phyloP scores from a whole-genome alignment of 2,329 filamentous ascomycete genomes.

The Neonectria coccinea region DNA sequence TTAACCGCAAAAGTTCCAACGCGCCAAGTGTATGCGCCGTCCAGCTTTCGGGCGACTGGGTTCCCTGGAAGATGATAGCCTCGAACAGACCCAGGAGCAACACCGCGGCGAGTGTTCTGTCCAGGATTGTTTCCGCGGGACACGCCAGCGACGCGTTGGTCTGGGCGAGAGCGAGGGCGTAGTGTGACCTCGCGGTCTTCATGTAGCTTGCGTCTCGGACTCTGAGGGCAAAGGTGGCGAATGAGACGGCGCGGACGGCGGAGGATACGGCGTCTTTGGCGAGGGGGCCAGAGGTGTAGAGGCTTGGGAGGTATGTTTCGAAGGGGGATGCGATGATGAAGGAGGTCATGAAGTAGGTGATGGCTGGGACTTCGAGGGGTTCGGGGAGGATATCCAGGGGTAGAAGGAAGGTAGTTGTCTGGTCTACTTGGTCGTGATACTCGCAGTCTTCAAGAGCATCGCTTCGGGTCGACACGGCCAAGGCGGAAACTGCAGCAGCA shows the following conservation, averaged over 20 bases:
- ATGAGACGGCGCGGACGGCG: slow-evolving; percentile 40
- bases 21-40: slow-evolving; percentile 43
- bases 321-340: slow-evolving; percentile 45
- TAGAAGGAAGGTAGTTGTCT: neutral
- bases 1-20: slow-evolving; percentile 43
- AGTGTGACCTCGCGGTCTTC: slow-evolving; percentile 36
- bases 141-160: slow-evolving; percentile 35
- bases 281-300: slow-evolving; percentile 26
- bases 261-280: slow-evolving; percentile 36
- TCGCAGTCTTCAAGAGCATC: too few relatives aligned
- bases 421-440: neutral
- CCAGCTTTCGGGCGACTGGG: slow-evolving; percentile 43
- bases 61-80: slow-evolving; percentile 41
- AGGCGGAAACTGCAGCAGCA: too few relatives aligned
- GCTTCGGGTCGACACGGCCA: neutral
- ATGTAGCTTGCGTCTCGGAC: slow-evolving; percentile 27
- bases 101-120: slow-evolving; percentile 44
- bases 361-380: slow-evolving; percentile 26
- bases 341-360: slow-evolving; percentile 42
- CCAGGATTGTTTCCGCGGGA: slow-evolving; percentile 36
- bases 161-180: slow-evolving; percentile 35
- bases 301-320: slow-evolving; percentile 37
- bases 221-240: slow-evolving; percentile 41
- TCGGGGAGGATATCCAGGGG: slow-evolving; percentile 10
- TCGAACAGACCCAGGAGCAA: slow-evolving; percentile 46